Evolutionary conservation across 495 filamentous ascomycete genomes (phyloP), one percentile per base, ranked within the genome.

Genomic region (Daldinia concentrica): DNA sequence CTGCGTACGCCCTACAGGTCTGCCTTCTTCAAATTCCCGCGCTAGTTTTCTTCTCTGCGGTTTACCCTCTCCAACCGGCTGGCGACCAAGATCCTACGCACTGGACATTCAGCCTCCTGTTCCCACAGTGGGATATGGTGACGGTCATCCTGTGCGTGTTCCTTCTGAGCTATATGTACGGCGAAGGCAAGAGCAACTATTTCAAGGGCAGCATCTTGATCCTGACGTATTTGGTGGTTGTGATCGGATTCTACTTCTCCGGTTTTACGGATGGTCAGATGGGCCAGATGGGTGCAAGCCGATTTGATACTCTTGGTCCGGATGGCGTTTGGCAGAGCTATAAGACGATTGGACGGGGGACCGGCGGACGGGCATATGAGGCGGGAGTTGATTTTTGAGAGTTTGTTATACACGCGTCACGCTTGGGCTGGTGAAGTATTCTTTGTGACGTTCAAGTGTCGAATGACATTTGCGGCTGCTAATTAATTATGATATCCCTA

Each of bases 91-190:
- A 94, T 30, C 81, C 95, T 32, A 78, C 87, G 2, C 86, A 87
- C 52, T 92, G 94, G 76, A 95, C 92, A 4, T 99, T 99, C 79
- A 94, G 88, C 51, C 87, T 99, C 5, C 93, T 99, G 24, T 99
- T 99, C 81, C 96, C 95, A 7, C 95, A 98, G 78, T 99, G 95
- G 95, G 95, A 99, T 76, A 94, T 99, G 92, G 90, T 98, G 39
- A 97, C 93, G 29, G 95, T 98, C 43, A 98, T 98, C 61, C 86
- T 99, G 55, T 98, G 96, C 77, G 95, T 99, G 34, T 98, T 99
- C 84, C 82, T 99, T 39, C 86, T 99, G 41, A 96, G 93, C 61
- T 97, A 98, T 80, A 95, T 99, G 85, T 97, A 98, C 68, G 94
- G 96, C 65, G 95, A 99, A 81, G 95, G 95, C 55, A 99, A 99